phyloP scores from a whole-genome alignment of 208 protist genomes.

The Crithidia brevicula region DNA sequence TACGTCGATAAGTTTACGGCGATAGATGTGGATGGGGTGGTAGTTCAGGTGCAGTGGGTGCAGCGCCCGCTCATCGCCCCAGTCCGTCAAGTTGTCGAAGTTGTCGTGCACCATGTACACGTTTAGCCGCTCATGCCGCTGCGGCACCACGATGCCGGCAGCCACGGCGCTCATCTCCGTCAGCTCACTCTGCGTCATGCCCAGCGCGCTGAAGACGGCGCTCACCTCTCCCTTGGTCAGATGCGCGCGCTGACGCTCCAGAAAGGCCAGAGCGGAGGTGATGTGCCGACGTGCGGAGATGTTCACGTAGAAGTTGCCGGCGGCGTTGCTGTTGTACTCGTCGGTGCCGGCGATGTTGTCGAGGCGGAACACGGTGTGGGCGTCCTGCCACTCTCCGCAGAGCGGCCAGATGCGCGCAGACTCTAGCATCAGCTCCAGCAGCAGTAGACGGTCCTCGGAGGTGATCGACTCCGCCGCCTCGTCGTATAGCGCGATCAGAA shows the following conservation, averaged over 20 bases:
- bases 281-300: conserved; percentile 89
- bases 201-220: conserved; percentile 55
- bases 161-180: conserved; percentile 53
- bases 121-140: conserved; percentile 61
- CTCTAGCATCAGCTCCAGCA: conserved; percentile 90
- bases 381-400: conserved; percentile 86
- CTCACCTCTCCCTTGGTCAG: conserved; percentile 52
- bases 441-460: conserved; percentile 55
- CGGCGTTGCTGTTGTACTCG: conserved; percentile 79
- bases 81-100: conserved; percentile 81
- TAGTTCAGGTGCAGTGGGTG: conserved; percentile 91
- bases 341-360: conserved; percentile 88
- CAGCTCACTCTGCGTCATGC: conserved; percentile 71
- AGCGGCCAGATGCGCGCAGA: conserved; percentile 86
- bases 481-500: conserved; percentile 77
- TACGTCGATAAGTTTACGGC: conserved; percentile 85
- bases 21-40: conserved; percentile 89
- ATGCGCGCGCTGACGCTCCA: conserved; percentile 52
- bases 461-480: conserved; percentile 56
- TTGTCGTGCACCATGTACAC: conserved; percentile 90
- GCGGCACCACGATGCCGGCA: conserved; percentile 59
- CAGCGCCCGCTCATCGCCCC: conserved; percentile 60
- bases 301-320: conserved; percentile 90
- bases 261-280: conserved; percentile 48
- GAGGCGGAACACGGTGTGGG: conserved; percentile 73